Percentiles rank a stretch among this genome's conserved stretches.
Conservation (phyloP, 2,329 filamentous ascomycete species). For the Lasiodiplodia gonubiensis region DNA sequence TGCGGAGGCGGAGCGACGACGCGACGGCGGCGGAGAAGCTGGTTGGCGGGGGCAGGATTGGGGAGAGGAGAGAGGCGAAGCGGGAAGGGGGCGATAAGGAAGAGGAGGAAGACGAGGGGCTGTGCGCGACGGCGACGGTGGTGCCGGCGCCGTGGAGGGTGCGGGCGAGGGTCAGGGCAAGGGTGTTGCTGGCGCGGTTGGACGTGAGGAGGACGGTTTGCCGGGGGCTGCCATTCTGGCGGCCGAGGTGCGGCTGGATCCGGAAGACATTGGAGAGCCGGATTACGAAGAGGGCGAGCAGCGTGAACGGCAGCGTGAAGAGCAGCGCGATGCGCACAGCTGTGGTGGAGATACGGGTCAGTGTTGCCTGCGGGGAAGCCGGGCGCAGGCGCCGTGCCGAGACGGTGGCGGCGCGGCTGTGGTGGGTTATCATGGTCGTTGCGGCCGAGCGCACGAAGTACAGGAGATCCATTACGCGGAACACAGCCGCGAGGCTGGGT, state of each 20-base stretch:
- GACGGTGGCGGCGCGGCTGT: conserved; percentile 2
- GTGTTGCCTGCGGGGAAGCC: neutral
- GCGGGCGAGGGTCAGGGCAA: conserved; percentile 9
- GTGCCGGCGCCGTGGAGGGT: conserved; percentile 7
- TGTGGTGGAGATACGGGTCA: neutral
- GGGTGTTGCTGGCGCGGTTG: conserved; percentile 61
- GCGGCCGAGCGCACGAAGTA: neutral
- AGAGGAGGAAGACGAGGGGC: neutral
- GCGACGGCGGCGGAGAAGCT: conserved; percentile 11
- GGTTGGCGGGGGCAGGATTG: neutral
- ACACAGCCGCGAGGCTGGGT: neutral
- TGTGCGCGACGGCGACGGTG: neutral
- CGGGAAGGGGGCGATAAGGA: neutral
- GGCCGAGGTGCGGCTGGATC: conserved; percentile 72
- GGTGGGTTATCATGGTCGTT: neutral
- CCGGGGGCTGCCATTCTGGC: conserved; percentile 86
- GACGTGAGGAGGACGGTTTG: conserved; percentile 69
- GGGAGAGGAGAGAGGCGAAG: neutral
- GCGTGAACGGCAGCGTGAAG: conserved; percentile 12
- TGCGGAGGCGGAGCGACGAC: neutral
- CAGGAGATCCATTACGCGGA: neutral
- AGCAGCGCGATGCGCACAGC: neutral
- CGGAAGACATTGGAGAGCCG: conserved; percentile 67
- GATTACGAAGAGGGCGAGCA: conserved; percentile 55
- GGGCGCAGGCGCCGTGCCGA: neutral